phyloP scores from a whole-genome alignment of 2,329 filamentous ascomycete species.

The Sclerotinia trifoliorum region DNA sequence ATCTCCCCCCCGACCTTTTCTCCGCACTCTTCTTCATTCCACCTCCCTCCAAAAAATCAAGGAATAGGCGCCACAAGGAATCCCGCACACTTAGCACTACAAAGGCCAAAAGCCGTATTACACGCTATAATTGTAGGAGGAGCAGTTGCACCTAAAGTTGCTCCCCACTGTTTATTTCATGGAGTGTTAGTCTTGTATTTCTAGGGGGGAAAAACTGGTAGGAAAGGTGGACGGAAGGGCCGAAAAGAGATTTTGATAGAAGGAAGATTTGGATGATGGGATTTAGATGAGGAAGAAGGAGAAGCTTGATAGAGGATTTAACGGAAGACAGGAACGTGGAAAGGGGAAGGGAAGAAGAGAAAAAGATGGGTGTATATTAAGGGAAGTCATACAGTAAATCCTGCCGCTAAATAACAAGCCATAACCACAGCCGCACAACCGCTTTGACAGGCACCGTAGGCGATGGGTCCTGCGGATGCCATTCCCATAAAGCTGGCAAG shows the following conservation, averaged over 20 bases:
- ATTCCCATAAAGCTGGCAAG: neutral
- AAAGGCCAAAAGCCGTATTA: constrained; percentile 10
- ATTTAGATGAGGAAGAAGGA: too few species aligned
- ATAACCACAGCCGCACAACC: constrained; percentile 15
- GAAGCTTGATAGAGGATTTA: too few species aligned
- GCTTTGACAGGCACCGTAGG: constrained; percentile 6
- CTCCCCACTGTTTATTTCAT: neutral
- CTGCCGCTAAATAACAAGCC: constrained; percentile 14
- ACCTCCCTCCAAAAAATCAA: neutral
- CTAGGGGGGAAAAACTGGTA: too few species aligned
- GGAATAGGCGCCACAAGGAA: neutral
- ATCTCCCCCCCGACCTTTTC: neutral
- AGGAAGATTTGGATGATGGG: too few species aligned
- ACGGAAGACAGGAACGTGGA: too few species aligned
- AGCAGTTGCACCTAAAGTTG: constrained; percentile 7
- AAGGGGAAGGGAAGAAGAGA: too few species aligned
- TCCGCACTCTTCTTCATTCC: neutral
- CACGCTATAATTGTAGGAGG: constrained; percentile 12
- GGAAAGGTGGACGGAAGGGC: too few species aligned
- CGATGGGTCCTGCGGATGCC: neutral
- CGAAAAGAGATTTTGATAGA: too few species aligned
- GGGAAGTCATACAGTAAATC: neutral
- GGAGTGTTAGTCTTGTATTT: neutral
- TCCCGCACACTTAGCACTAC: constrained; percentile 9
- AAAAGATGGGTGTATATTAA: too few species aligned